Evolutionary conservation across 805 yeast genomes (phyloP).

Genomic region (Barnettozyma sp.): DNA sequence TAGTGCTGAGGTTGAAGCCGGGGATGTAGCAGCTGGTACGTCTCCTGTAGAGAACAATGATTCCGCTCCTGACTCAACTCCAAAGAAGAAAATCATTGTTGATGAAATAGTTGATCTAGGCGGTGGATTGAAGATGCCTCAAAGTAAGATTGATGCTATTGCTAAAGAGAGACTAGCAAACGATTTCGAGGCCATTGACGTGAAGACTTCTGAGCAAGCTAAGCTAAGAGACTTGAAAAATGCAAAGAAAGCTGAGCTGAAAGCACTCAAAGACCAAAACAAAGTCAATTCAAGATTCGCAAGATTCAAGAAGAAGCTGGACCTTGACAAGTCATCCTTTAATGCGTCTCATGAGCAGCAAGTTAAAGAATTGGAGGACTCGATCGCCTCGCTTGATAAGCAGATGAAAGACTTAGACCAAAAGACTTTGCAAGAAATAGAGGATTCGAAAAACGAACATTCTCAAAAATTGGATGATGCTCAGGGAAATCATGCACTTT

Average conservation of each 20-base stretch:
- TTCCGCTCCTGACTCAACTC: not conserved
- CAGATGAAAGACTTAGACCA: conserved; percentile 19
- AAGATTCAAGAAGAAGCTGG: conserved; percentile 24
- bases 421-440: conserved; percentile 20
- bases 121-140: conserved; percentile 25
- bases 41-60: not conserved
- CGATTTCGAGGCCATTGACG: conserved; percentile 17
- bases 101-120: conserved; percentile 24
- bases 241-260: conserved; percentile 23
- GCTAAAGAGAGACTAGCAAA: conserved; percentile 21
- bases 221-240: conserved; percentile 20
- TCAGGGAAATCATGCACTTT: conserved; percentile 16
- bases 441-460: conserved; percentile 14
- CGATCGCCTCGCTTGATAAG: conserved; percentile 17
- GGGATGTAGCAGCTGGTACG: too few species aligned
- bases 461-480: conserved; percentile 12
- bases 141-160: conserved; percentile 22
- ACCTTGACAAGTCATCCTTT: conserved; percentile 19
- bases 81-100: conserved; percentile 14
- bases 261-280: conserved; percentile 21
- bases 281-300: conserved; percentile 22
- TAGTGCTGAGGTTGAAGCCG: not conserved
- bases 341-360: conserved; percentile 13
- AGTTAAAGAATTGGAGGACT: conserved; percentile 18
- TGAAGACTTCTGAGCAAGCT: conserved; percentile 22